Evolutionary conservation across 208 protist genomes (phyloP).

Genomic region (Trypanosoma avium): DNA sequence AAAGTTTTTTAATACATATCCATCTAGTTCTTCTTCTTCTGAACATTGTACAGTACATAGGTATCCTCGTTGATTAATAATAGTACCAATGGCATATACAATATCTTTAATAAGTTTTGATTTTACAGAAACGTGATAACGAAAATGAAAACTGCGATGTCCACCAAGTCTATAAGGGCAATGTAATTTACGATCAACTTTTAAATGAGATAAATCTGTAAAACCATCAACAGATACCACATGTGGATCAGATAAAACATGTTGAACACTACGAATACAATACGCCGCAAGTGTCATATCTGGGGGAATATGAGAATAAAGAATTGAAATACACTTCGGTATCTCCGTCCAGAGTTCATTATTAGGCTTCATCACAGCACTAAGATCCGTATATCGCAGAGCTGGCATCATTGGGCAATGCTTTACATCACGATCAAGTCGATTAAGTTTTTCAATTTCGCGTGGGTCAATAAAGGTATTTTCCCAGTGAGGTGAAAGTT

Average conservation of each 20-base stretch:
- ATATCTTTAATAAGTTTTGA: conserved; percentile 56
- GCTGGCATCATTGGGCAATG: conserved; percentile 59
- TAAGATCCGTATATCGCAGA: conserved; percentile 65
- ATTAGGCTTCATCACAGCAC: conserved; percentile 34
- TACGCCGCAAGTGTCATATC: conserved; percentile 61
- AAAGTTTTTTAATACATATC: conserved; percentile 64
- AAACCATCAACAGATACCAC: conserved; percentile 80
- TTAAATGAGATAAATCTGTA: conserved; percentile 45
- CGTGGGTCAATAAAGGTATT: conserved; percentile 81
- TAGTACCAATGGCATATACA: conserved; percentile 72
- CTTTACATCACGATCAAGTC: conserved; percentile 53
- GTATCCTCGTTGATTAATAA: conserved; percentile 78
- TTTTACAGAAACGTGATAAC: conserved; percentile 49
- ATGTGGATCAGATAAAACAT: conserved; percentile 60
- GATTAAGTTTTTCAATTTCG: conserved; percentile 39
- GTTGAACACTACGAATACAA: conserved; percentile 73
- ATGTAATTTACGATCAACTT: conserved; percentile 64
- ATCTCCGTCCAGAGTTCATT: conserved; percentile 71
- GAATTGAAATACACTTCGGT: conserved; percentile 63
- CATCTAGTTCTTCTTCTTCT: conserved; percentile 70
- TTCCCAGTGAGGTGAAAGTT: conserved; percentile 79
- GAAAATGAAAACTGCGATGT: conserved; percentile 69
- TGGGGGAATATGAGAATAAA: conserved; percentile 77
- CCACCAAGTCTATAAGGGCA: conserved; percentile 58
- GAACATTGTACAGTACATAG: conserved; percentile 63